Base-by-base conservation (phyloP, 257 asterid species). In the Jaltomata sinuosa region DNA sequence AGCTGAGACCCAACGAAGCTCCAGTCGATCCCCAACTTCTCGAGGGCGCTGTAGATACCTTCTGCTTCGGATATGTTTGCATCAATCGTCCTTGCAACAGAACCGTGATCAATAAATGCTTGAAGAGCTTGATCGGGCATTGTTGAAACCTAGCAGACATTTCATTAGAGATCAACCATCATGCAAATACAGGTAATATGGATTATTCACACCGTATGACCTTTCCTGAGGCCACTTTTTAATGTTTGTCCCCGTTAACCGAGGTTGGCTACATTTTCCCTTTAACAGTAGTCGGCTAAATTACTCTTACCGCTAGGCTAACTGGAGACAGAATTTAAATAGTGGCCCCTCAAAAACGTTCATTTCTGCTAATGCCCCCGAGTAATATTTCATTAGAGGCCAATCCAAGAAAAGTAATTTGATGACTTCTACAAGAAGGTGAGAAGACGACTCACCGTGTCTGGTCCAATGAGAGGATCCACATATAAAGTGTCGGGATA, bases 71-170 rank as follows among this genome's bases (percentile, higher is more conserved):
- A 89, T 11, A 94, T 93, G 34, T 95, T 95, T n/a, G 99, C 47
- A 71, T 97, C 99, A 11, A 97, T 97, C 0, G 99, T 97, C 92
- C 99, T 93, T 88, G 91, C 96, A 83, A 97, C 98, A 0, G 90
- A 67, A 71, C 99, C 99, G 40, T 97, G 99, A 85, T 97, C 97
- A 1, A 97, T 68, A 85, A 97, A 97, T 82, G 99, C 99, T 83
- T 83, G 92, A 62, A 97, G 98, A n/a, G 99, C 99, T 89, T 95
- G 99, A 84, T 97, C 99, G 3, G 99, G 99, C 99, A 97, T 97
- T 59, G 99, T 97, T 5, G 99, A 95, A 77, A 97, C 99, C 99
- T 97, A 62, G 22, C 38, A 45, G 16, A 64, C 55, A 67, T 34
- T 64, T 68, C 7, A 50, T 42, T 65, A 68, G 22, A 67, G 45